Base-by-base conservation (phyloP, 257 asterid species). In the Nicotiana attenuata region DNA sequence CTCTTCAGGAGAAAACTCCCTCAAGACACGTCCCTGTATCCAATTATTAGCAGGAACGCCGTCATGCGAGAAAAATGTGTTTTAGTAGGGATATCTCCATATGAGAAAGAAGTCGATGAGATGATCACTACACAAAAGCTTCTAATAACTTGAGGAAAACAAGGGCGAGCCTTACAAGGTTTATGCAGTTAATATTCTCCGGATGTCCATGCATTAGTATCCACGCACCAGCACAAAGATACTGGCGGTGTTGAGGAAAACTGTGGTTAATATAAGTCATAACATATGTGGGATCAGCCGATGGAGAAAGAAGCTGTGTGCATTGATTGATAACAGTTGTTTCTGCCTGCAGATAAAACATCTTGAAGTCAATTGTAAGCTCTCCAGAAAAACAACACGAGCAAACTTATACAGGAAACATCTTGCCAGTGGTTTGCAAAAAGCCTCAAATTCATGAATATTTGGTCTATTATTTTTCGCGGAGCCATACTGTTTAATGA, bases 141-240 rank as follows among this genome's bases (percentile, higher is more conserved):
- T 53, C 29, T 52, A 33, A 71, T 45, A 81, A 76, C 57, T 52
- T 19, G 7, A 71, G 59, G 66, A 45, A 75, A 61, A 81, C 41
- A 33, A 35, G 67, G 20, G 3, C 59, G 61, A 77, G 41, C 78
- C 94, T 89, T 92, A 96, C 99, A 82, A 96, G 97, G 84, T 94
- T 96, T 85, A 88, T 83, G 89, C 92, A 88, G 87, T 94, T 94
- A 80, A 96, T 92, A 92, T 90, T 94, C 91, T 96, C 98, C 11
- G 94, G 98, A 87, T 93, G 99, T 83, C 90, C 90, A 85, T 89
- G 93, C 99, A 94, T 93, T 85, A 96, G 88, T 87, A 93, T 87
- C 98, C 98, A 96, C 20, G 97, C 97, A 87, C 98, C 97, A 84
- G 98, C 97, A 86, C 99, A 96, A 84, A 96, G 97, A 89, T 92